These are phyloP conservation scores for Leccinum truebloodii DNA, from an alignment of 768 basidiomycete species.

Conservation along the genomic window DNA sequence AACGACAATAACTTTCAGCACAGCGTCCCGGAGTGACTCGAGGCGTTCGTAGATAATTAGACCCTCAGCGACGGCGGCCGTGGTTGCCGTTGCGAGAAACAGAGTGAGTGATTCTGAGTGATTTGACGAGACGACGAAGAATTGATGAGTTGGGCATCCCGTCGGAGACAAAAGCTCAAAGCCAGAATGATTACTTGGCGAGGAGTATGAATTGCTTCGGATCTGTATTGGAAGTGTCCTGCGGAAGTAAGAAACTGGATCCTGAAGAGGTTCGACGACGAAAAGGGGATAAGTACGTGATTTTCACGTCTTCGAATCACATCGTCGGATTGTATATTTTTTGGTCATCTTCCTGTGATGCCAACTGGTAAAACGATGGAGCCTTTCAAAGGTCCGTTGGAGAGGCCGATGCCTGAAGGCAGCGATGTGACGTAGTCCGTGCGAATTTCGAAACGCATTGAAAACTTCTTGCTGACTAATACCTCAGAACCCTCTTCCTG, in stretches of 20 bases:
- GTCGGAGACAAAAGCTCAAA: slow-evolving; percentile 52
- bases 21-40: slow-evolving; percentile 75
- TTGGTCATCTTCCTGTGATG: slow-evolving; percentile 48
- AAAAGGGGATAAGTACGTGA: slow-evolving; percentile 60
- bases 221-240: slow-evolving; percentile 24
- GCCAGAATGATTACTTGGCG: slow-evolving; percentile 38
- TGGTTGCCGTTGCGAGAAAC: slow-evolving; percentile 37
- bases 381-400: slow-evolving; percentile 40
- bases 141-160: slow-evolving; percentile 56
- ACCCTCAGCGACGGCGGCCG: slow-evolving; percentile 64
- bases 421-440: no score
- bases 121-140: slow-evolving; percentile 39
- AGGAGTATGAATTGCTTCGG: slow-evolving; percentile 42
- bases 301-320: slow-evolving; percentile 32
- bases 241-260: slow-evolving; percentile 61
- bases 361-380: slow-evolving; percentile 60
- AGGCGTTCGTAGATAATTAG: slow-evolving; percentile 65
- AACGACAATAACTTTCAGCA: slow-evolving; percentile 63
- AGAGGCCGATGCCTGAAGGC: no score
- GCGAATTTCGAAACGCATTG: no score
- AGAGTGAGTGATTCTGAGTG: no score
- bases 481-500: no score
- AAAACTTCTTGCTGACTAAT: no score
- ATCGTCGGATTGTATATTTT: slow-evolving; percentile 38
- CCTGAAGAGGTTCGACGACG: slow-evolving; percentile 53